Evolutionary conservation across 2,329 filamentous ascomycete species (phyloP).

Genomic region (Cercospora sp.): DNA sequence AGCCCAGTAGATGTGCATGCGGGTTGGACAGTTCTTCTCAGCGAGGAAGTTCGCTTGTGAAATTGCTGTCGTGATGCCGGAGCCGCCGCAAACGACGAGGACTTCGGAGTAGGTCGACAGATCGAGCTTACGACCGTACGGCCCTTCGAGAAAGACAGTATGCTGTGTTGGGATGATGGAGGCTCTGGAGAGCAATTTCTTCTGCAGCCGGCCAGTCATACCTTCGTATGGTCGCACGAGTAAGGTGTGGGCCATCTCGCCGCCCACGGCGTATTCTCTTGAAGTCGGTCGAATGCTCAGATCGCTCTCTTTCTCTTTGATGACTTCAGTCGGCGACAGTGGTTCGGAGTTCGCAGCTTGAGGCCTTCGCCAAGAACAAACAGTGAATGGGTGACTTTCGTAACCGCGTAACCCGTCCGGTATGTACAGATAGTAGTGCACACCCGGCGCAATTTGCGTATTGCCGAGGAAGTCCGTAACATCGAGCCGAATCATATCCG

Average conservation of each 20-base stretch:
- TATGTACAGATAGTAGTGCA: slow-evolving; percentile 54
- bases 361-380: slow-evolving; percentile 36
- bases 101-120: slow-evolving; percentile 45
- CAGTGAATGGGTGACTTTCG: slow-evolving; percentile 55
- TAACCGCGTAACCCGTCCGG: slow-evolving; percentile 48
- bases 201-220: slow-evolving; percentile 51
- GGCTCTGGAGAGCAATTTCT: slow-evolving; percentile 35
- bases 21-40: slow-evolving; percentile 4
- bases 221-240: slow-evolving; percentile 54
- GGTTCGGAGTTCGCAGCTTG: not conserved
- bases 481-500: slow-evolving; percentile 52
- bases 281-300: slow-evolving; percentile 15
- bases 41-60: slow-evolving; percentile 27
- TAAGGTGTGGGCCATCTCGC: slow-evolving; percentile 42
- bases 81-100: slow-evolving; percentile 51
- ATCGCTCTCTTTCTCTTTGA: slow-evolving; percentile 14
- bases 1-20: slow-evolving; percentile 26
- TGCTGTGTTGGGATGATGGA: slow-evolving; percentile 32
- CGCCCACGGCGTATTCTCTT: not conserved
- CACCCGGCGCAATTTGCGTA: slow-evolving; percentile 45
- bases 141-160: slow-evolving; percentile 51
- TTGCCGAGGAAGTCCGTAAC: slow-evolving; percentile 41
- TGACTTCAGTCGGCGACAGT: not conserved
- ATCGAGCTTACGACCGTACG: slow-evolving; percentile 49
- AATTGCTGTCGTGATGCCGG: slow-evolving; percentile 50